Evolutionary conservation across 2,329 filamentous ascomycete species (phyloP).

Genomic region (Arthrocladium fulminans): DNA sequence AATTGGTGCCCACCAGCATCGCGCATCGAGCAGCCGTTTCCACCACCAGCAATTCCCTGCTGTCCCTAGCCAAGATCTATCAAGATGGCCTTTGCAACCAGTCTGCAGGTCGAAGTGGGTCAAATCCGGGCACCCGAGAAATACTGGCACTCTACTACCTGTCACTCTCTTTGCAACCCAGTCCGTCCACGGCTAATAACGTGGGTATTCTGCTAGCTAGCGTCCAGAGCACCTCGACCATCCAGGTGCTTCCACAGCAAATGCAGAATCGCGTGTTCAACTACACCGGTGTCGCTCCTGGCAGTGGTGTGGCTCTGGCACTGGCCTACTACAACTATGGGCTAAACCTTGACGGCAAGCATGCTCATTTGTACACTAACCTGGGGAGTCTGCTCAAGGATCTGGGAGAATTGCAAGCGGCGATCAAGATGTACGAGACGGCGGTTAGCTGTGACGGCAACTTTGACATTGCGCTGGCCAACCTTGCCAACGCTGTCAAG

Average conservation of each 20-base stretch:
- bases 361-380: slow-evolving; percentile 95
- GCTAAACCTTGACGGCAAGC: slow-evolving; percentile 71
- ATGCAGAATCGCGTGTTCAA: slow-evolving; percentile 12
- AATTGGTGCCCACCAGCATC: slow-evolving; percentile 59
- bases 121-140: slow-evolving; percentile 69
- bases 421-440: slow-evolving; percentile 94
- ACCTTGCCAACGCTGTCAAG: slow-evolving; percentile 94
- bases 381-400: slow-evolving; percentile 92
- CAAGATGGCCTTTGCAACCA: slow-evolving; percentile 69
- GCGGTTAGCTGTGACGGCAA: slow-evolving; percentile 86
- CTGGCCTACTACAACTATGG: slow-evolving; percentile 95
- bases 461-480: slow-evolving; percentile 94
- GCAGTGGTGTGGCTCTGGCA: slow-evolving; percentile 79
- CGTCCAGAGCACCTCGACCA: slow-evolving; percentile 60
- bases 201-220: slow-evolving; percentile 94
- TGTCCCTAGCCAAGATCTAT: slow-evolving; percentile 94
- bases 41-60: slow-evolving; percentile 87
- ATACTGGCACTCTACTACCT: slow-evolving; percentile 93
- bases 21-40: slow-evolving; percentile 73
- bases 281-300: slow-evolving; percentile 65
- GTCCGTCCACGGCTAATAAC: slow-evolving; percentile 95
- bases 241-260: slow-evolving; percentile 3
- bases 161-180: slow-evolving; percentile 86
- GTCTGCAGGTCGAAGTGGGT: slow-evolving; percentile 55
- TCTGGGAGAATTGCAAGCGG: slow-evolving; percentile 81